Conservation (phyloP, 2,329 filamentous ascomycete species). For the Aspergillus sp. region DNA sequence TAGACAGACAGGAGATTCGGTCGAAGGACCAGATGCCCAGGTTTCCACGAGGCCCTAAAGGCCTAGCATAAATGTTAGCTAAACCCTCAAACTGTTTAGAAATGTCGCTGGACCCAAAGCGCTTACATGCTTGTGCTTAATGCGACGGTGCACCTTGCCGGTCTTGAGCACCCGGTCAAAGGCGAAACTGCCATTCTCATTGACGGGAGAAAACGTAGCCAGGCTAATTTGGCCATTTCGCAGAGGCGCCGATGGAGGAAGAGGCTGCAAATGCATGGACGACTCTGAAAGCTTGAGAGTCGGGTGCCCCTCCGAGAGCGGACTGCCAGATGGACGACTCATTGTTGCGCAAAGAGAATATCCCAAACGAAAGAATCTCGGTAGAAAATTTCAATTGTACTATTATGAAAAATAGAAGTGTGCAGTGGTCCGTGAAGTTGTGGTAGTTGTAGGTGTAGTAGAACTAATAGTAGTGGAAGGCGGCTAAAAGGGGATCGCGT, state of each 20-base stretch:
- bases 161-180: conserved; percentile 90
- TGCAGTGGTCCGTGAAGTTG: too few species aligned
- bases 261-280: conserved; percentile 18
- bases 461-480: too few species aligned
- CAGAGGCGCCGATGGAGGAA: conserved; percentile 13
- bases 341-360: conserved; percentile 10
- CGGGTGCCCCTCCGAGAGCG: conserved; percentile 15
- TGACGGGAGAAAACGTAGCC: conserved; percentile 73
- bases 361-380: too few species aligned
- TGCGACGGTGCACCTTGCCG: conserved; percentile 77
- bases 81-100: too few species aligned
- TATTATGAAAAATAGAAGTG: not conserved
- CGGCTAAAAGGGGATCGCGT: too few species aligned
- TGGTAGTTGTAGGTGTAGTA: too few species aligned
- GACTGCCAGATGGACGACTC: conserved; percentile 16
- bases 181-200: conserved; percentile 90
- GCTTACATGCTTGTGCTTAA: conserved; percentile 81
- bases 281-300: conserved; percentile 15
- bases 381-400: not conserved
- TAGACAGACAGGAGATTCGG: conserved; percentile 88
- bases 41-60: conserved; percentile 71
- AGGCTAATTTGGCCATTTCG: conserved; percentile 45
- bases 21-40: conserved; percentile 78
- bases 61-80: conserved; percentile 16
- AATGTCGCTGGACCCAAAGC: too few species aligned